Evolutionary conservation across 257 asterid genomes (phyloP), one percentile per base, ranked within the genome.

Genomic region (Fraxinus anomala): DNA sequence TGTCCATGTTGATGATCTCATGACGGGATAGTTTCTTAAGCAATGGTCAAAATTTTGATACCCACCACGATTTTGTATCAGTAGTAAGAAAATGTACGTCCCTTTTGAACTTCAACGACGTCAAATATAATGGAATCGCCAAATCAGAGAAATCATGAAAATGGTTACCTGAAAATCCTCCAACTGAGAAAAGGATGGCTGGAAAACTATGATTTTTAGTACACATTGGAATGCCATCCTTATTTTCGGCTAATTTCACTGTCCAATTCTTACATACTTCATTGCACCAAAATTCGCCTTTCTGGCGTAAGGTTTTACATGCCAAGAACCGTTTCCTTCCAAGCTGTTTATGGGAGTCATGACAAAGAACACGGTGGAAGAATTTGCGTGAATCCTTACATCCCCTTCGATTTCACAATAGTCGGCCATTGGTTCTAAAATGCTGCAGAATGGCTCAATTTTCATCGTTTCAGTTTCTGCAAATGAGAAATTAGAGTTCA

Each of bases 61-160:
- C 79, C 97, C 97, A 92, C 95, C 95, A 92, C 0, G 75, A 68
- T 85, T 84, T 87, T 79, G 85, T 80, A 73, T 88, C 91, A 1
- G 83, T 86, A 6, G 87, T 89, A 31, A 91, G 94, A 79, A 93
- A 89, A 2, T 89, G 85, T 5, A 90, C 93, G 0, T 91, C 86
- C 30, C 73, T 72, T 1, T 80, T 40, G 87, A 86, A 91, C 12
- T 59, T 66, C 10, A 54, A 79, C 0, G 93, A 87, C n/a, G 89
- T 88, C 13, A 90, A 40, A 75, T 84, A 91, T 7, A 91, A 28
- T 1, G 98, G 98, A 0, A 90, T 12, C 12, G 90, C 10, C 28
- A 90, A 16, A 71, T 93, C 97, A 7, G 94, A 77, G 51, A 90
- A 90, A 63, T 91, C 98, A 36, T 93, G 97, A 86, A 91, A 93